These are phyloP conservation scores for Penicillium diatomitis DNA, from an alignment of 495 filamentous ascomycete species.

Conservation along the genomic window DNA sequence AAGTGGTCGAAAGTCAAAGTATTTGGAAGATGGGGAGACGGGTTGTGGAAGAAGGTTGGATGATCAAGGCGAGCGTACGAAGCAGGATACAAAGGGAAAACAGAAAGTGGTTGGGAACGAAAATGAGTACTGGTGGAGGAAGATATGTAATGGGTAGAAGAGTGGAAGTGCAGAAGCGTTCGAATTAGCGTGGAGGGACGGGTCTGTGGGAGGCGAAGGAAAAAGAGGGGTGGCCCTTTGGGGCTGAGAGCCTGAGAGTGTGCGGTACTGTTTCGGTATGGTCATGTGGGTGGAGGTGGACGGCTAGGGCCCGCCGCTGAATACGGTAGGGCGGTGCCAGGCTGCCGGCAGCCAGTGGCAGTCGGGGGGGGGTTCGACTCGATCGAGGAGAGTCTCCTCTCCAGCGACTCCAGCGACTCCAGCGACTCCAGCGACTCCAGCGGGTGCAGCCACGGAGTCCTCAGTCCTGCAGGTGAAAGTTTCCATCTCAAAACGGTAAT, in stretches of 20 bases:
- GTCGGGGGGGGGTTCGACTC: not conserved
- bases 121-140: slow-evolving; percentile 18
- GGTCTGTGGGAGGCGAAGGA: slow-evolving; percentile 18
- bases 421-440: too few relatives aligned
- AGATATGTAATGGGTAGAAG: slow-evolving; percentile 16
- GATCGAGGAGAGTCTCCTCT: too few relatives aligned
- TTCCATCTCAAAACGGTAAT: too few relatives aligned
- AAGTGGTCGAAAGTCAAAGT: not conserved
- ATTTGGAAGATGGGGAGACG: slow-evolving; percentile 19
- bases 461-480: too few relatives aligned
- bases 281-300: slow-evolving; percentile 4
- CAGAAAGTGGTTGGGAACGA: slow-evolving; percentile 13
- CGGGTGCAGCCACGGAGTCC: too few relatives aligned
- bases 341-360: too few relatives aligned
- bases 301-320: too few relatives aligned
- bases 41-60: slow-evolving; percentile 18
- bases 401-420: too few relatives aligned
- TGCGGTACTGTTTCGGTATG: not conserved
- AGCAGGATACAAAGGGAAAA: slow-evolving; percentile 12
- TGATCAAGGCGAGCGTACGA: slow-evolving; percentile 16
- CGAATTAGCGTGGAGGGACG: not conserved
- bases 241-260: slow-evolving; percentile 8
- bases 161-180: slow-evolving; percentile 10
- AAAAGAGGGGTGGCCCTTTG: slow-evolving; percentile 20
- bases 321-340: too few relatives aligned